Base-by-base conservation (phyloP, 257 asterid genomes). In the Solanum pinnatisectum region DNA sequence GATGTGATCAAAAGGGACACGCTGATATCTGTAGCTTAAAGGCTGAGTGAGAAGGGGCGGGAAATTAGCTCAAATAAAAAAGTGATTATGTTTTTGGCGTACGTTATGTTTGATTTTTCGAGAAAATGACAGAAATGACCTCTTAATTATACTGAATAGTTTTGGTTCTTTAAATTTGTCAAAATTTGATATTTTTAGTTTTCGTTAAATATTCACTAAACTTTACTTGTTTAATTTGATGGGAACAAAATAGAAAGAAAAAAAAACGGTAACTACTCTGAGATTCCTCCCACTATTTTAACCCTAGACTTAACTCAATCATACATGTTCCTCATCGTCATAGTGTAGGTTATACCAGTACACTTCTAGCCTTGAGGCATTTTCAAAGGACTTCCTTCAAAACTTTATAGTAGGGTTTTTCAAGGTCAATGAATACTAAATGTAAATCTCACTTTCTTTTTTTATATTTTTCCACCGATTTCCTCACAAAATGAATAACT, bases 41-140 rank as follows among this genome's bases (percentile, higher is more conserved):
- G 83, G 33, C 6, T 39, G 84, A 25, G 77, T 76, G 88, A 36
- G 49, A 71, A 73, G 82, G 20, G 84, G 96, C 93, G 96, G 94
- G 94, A 93, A 90, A 91, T 91, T 89, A 76, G 91, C 65, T 79
- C 76, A 90, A 93, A 90, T 83, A 68, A 87, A 85, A 84, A 8
- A 42, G 15, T 8, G 65, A 42, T n/a, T 40, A 5, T 39, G n/a
- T 40, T 13, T n/a, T 49, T n/a, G 68, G 44, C 25, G 88, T 89
- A 40, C 89, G 93, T 88, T 88, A 39, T 40, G 84, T 77, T 79
- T 79, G 39, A 79, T 42, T 73, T 78, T 22, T 36, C 12, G 8
- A 18, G 0, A 35, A 20, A 20, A 73, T 10, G 30, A 73, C 27
- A 72, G 23, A 72, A 72, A 72, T 72, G 46, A 5, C 42, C 27